Evolutionary conservation across 2,329 filamentous ascomycete species (phyloP), one percentile per base, ranked within the genome.

Genomic region (Penicillium hesseltinei): DNA sequence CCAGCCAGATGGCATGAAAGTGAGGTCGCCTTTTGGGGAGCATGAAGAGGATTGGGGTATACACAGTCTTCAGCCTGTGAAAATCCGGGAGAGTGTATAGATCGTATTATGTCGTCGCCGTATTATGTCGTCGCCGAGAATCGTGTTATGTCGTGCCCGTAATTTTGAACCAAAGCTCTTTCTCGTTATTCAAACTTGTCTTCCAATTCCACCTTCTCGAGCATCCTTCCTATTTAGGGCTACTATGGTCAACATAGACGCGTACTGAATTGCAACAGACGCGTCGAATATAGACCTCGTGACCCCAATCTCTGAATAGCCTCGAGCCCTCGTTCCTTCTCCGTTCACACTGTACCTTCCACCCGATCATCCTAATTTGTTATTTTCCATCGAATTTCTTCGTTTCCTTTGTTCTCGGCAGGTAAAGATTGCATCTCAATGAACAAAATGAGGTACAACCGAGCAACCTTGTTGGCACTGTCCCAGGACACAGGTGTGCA

Each of bases 51-150:
- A 71, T 33, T 69, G 68, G 61, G 61, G 64, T 39, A 64, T 76
- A 31, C 72, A 72, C 57, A 74, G 73, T 67, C 58, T 70, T 50
- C 61, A 77, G 62, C 76, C 80, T 4, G 80, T 81, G 40, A 72
- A 75, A 68, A 72, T 77, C 47, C 66, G 75, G 46, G 80, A 84
- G 66, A 75, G 75, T 60, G 77, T 84, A 77, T 59, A 59, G 47
- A 21, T n/a, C 25, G 25, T 10, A 54, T 36, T 36, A 43, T 10
- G 35, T 56, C 42, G 29, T 42, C 33, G 15, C 33, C 51, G 13
- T 10, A 54, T 36, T 36, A 43, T 10, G 35, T 56, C 42, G 29
- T 42, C 33, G 15, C 33, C 51, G 13, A 35, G 39, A 23, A 40
- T 21, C 8, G 43, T 11, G 8, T n/a, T 44, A 25, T 25, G n/a